Evolutionary conservation across 2,329 filamentous ascomycete genomes (phyloP), one percentile per base, ranked within the genome.

Genomic region (Daldinia sp.): DNA sequence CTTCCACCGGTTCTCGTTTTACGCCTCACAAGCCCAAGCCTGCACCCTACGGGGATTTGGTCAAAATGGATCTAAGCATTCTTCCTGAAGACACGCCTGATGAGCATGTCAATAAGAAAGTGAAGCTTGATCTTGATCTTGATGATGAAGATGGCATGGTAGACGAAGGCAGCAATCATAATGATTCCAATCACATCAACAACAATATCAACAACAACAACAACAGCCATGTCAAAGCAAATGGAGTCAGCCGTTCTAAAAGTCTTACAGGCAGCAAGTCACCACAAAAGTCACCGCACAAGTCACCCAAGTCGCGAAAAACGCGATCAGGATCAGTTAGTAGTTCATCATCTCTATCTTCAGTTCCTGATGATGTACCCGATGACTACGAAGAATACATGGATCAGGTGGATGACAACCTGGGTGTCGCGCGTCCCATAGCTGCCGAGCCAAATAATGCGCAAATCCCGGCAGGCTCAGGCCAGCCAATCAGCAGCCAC

Each of bases 21-120:
- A 80, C 81, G 30, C 82, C 82, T 15, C 83, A 81, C 72, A 81
- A 82, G 71, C 81, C 86, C 23, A 82, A 82, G 76, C 75, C 79
- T 63, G 85, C 85, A 42, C 85, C 86, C 1, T 88, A 87, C 78
- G 78, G 74, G 35, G 76, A 82, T 41, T 79, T 88, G n/a, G 74
- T 84, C 71, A 81, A 76, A 44, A 79, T 83, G 72, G 80, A 82
- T 65, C 68, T 82, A 18, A 67, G 50, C 37, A 55, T 26, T 33
- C 44, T 66, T 23, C 73, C 76, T 20, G 53, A 60, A 12, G 73
- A 63, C 9, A 60, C 20, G n/a, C 13, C 60, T 6, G 56, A 78
- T 20, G 72, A 72, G 48, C 77, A 77, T 67, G 68, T 76, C 58
- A 74, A 58, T 67, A 78, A 78, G 67, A 78, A 71, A 68, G 65